phyloP scores from a whole-genome alignment of 2,329 filamentous ascomycete genomes.

The Monilinia laxa region DNA sequence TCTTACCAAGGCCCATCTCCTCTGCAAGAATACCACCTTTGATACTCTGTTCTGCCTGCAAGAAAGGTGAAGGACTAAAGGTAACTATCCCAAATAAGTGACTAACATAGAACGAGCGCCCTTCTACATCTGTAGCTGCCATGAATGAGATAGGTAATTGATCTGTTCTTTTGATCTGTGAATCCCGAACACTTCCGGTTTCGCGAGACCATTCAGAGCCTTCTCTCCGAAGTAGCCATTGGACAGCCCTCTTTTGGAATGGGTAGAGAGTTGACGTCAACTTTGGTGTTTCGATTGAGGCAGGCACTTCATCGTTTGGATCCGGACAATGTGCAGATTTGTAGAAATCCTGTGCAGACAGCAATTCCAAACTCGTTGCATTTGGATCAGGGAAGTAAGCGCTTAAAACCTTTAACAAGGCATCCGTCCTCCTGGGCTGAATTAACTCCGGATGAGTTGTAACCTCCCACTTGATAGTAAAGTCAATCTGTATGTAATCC shows the following conservation, averaged over 20 bases:
- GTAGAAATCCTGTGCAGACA: conserved; percentile 63
- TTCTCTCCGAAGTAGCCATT: conserved; percentile 70
- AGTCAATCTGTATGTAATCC: conserved; percentile 33
- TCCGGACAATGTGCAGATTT: conserved; percentile 63
- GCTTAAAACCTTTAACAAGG: conserved; percentile 35
- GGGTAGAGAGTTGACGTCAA: conserved; percentile 60
- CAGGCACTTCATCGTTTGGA: conserved; percentile 44
- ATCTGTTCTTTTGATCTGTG: neutral
- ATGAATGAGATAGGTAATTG: conserved; percentile 46
- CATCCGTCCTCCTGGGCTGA: conserved; percentile 26
- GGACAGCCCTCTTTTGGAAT: conserved; percentile 68
- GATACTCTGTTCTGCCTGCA: conserved; percentile 44
- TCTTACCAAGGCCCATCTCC: conserved; percentile 84
- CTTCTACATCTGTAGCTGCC: conserved; percentile 47
- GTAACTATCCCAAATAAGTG: conserved; percentile 61
- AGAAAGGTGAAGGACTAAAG: conserved; percentile 49
- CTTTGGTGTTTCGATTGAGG: conserved; percentile 46
- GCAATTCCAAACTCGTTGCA: conserved; percentile 34
- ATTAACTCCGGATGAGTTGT: conserved; percentile 33
- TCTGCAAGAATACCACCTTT: conserved; percentile 61
- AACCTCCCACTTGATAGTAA: conserved; percentile 39
- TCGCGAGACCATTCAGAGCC: conserved; percentile 50
- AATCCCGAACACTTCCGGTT: conserved; percentile 20
- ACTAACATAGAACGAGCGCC: conserved; percentile 55
- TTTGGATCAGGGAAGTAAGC: conserved; percentile 37